phyloP scores from a whole-genome alignment of 495 filamentous ascomycete species.

The Neurospora africana region DNA sequence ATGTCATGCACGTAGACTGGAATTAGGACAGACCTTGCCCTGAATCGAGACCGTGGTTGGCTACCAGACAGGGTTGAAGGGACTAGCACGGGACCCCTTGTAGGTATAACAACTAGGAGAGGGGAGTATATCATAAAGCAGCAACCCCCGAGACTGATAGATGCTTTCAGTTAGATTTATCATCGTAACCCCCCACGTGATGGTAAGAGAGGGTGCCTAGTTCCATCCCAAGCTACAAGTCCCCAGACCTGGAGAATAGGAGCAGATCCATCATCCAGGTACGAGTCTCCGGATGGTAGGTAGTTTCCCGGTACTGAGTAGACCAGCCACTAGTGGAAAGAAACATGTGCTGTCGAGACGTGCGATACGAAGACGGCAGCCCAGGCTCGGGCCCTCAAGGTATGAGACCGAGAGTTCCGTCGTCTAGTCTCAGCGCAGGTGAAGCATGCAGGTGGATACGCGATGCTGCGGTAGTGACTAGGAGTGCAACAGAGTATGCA shows the following conservation, averaged over 20 bases:
- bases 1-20: slow-evolving; percentile 12
- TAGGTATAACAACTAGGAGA: background rate
- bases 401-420: background rate
- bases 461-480: background rate
- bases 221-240: background rate
- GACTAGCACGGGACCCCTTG: background rate
- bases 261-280: background rate
- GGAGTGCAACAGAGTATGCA: background rate
- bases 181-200: background rate
- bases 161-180: background rate
- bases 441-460: background rate
- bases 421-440: background rate
- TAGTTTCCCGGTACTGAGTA: background rate
- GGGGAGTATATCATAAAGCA: background rate
- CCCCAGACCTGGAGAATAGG: background rate
- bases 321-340: background rate
- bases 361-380: background rate
- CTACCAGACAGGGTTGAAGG: background rate
- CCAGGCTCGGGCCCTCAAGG: background rate
- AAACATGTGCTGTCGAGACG: background rate
- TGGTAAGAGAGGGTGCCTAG: background rate
- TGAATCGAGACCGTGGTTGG: slow-evolving; percentile 8
- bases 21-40: slow-evolving; percentile 10
- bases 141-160: background rate
- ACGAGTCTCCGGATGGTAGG: background rate